phyloP scores from a whole-genome alignment of 2,329 filamentous ascomycete genomes.

The Periconia digitata region DNA sequence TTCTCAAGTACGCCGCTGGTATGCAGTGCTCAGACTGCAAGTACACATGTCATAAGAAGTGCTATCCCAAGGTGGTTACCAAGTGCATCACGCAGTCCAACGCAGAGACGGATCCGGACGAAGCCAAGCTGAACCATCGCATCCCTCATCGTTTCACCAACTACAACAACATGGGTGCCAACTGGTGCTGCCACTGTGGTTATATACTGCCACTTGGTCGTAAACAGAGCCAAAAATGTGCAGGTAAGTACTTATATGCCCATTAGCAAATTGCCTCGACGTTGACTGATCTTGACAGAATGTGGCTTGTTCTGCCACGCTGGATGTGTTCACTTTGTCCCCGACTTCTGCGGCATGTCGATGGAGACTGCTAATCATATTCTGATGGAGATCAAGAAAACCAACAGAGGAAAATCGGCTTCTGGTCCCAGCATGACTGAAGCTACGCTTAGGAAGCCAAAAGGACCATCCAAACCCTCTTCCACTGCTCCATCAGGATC shows the following conservation, averaged over 20 bases:
- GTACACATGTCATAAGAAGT: constrained; percentile 98
- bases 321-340: constrained; percentile 89
- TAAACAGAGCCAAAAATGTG: constrained; percentile 91
- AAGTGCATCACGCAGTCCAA: constrained; percentile 99
- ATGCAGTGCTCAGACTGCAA: constrained; percentile 99
- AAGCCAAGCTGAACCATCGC: constrained; percentile 99
- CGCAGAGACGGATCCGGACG: constrained; percentile 95
- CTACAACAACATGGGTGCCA: constrained; percentile 97
- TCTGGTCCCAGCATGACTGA: constrained; percentile 53
- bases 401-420: constrained; percentile 67
- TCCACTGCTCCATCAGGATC: constrained; percentile 34
- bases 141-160: constrained; percentile 96
- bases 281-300: constrained; percentile 57
- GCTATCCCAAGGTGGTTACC: constrained; percentile 93
- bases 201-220: constrained; percentile 93
- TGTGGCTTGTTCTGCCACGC: constrained; percentile 90
- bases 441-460: constrained; percentile 39
- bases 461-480: constrained; percentile 45
- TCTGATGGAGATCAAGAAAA: constrained; percentile 78
- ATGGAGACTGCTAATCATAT: constrained; percentile 98
- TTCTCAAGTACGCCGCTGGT: constrained; percentile 96
- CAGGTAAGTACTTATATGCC: constrained; percentile 60
- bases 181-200: constrained; percentile 99
- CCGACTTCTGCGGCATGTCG: constrained; percentile 98
- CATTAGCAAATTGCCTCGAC: constrained; percentile 5